A percentile compares a stretch with the other conserved stretches of the same genome.
Conservation (phyloP, 129 eudicot genomes). For the Chrysanthemum seticuspe region DNA sequence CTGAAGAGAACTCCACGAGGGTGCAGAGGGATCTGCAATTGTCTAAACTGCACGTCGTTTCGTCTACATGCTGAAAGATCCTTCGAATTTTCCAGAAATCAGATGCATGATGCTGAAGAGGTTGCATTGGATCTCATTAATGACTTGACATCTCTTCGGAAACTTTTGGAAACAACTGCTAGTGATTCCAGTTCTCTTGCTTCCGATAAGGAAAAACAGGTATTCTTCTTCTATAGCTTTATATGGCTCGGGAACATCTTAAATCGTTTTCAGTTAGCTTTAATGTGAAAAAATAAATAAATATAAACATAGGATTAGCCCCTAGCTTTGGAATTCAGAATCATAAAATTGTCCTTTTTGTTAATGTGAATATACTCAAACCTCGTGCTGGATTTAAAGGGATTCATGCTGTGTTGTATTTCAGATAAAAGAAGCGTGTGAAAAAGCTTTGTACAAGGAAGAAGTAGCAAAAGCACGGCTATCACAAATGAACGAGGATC, state of each 20-base stretch:
- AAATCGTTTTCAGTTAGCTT: too few relatives aligned
- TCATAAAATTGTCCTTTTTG: neutral
- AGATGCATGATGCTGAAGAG: constrained; percentile 79
- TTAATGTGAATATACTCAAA: neutral
- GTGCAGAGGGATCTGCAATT: constrained; percentile 76
- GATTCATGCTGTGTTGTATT: neutral
- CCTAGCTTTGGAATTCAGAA: too few relatives aligned
- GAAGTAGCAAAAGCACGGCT: constrained; percentile 34
- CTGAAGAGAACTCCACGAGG: constrained; percentile 64
- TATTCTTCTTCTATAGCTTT: neutral
- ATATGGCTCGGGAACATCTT: too few relatives aligned
- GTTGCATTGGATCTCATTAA: constrained; percentile 54
- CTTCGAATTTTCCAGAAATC: constrained; percentile 74
- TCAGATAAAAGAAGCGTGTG: constrained; percentile 39
- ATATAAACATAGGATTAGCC: too few relatives aligned
- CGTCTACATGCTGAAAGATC: constrained; percentile 84
- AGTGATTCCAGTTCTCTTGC: constrained; percentile 13
- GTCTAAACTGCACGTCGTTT: constrained; percentile 70
- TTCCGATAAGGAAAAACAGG: constrained; percentile 28
- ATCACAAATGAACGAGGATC: constrained; percentile 40
- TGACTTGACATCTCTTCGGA: constrained; percentile 46
- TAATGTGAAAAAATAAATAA: too few relatives aligned
- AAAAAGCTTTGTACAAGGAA: constrained; percentile 34
- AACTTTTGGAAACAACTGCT: constrained; percentile 38
- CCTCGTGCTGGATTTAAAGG: neutral